phyloP scores from a whole-genome alignment of 345 rosid genomes.

The Syzygium grande region DNA sequence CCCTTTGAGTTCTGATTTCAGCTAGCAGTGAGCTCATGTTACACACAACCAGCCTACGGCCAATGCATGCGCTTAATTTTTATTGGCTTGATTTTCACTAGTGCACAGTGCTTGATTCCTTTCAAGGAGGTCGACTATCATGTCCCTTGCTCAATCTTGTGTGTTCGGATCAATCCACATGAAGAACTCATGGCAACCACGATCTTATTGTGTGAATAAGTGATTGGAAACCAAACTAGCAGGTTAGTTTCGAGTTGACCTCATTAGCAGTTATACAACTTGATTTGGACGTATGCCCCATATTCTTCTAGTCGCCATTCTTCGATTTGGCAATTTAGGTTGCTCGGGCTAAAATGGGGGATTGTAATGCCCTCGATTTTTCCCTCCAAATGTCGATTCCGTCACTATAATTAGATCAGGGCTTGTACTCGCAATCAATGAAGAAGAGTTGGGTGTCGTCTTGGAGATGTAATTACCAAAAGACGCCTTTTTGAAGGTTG shows the following conservation, averaged over 20 bases:
- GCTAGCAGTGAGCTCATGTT: not conserved
- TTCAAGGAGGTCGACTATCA: too few relatives aligned
- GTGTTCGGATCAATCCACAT: not conserved
- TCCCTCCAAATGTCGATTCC: not conserved
- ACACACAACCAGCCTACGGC: too few relatives aligned
- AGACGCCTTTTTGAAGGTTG: not conserved
- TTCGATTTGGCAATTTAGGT: not conserved
- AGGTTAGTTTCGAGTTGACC: not conserved
- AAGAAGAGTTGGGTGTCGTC: too few relatives aligned
- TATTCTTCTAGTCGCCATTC: fast-evolving
- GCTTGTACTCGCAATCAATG: not conserved
- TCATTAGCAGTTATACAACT: too few relatives aligned
- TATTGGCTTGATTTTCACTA: too few relatives aligned
- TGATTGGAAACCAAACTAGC: too few relatives aligned
- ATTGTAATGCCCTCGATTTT: not conserved
- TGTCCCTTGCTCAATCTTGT: not conserved
- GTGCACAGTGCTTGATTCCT: not conserved
- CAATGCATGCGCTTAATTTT: too few relatives aligned
- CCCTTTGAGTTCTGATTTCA: not conserved
- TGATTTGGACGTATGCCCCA: fast-evolving
- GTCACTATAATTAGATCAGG: not conserved
- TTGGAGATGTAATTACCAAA: not conserved
- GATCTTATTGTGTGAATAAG: not conserved
- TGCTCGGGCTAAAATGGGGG: not conserved
- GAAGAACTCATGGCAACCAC: not conserved